These are phyloP conservation scores for Aspergillus intermedius DNA, from an alignment of 2,329 filamentous ascomycete species.

Conservation along the genomic window DNA sequence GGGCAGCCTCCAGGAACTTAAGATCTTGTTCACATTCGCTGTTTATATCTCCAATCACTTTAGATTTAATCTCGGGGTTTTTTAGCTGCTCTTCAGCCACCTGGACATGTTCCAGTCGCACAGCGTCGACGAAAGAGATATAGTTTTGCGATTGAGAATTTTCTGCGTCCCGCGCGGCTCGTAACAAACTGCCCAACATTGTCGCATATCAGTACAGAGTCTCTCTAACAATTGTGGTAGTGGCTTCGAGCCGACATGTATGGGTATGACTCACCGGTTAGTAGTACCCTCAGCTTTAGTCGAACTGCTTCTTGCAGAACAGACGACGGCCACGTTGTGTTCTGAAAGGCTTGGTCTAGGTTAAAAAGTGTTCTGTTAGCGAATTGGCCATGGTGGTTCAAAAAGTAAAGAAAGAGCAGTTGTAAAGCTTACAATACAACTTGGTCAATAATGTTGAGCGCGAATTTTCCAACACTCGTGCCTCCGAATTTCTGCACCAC, in stretches of 20 bases:
- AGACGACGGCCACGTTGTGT: constrained; percentile 83
- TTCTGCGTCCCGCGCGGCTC: constrained; percentile 46
- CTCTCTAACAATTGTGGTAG: neutral
- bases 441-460: constrained; percentile 64
- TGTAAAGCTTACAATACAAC: constrained; percentile 54
- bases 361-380: constrained; percentile 2
- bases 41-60: constrained; percentile 61
- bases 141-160: constrained; percentile 52
- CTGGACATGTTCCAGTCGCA: constrained; percentile 72
- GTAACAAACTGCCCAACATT: constrained; percentile 32
- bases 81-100: constrained; percentile 61
- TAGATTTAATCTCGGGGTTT: constrained; percentile 50
- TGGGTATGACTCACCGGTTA: constrained; percentile 64
- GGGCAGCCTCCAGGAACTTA: constrained; percentile 63
- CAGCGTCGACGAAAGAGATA: constrained; percentile 68
- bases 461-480: constrained; percentile 92
- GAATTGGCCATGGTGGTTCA: neutral
- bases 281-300: constrained; percentile 95
- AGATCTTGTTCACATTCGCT: constrained; percentile 73
- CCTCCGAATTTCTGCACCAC: constrained; percentile 93
- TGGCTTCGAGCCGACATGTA: neutral
- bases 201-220: neutral
- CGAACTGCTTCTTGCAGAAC: constrained; percentile 87
- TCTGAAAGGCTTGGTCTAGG: constrained; percentile 54
- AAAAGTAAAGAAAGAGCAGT: constrained; percentile 2